Conservation (phyloP, 2,329 filamentous ascomycete species). For the Neofusicoccum kwambonambiense region DNA sequence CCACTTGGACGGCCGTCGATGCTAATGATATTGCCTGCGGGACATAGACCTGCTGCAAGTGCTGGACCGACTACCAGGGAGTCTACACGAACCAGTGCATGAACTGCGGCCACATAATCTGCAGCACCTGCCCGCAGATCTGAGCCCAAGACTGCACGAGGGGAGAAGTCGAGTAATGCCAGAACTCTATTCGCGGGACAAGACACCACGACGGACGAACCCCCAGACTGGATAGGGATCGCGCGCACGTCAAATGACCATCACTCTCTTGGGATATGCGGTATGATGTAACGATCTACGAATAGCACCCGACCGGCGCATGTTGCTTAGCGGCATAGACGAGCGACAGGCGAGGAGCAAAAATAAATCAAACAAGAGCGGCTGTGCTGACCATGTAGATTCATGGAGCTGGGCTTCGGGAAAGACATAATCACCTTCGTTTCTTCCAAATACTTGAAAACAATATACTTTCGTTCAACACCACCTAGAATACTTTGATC, state of each 20-base stretch:
- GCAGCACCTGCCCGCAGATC: background rate
- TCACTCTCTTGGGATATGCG: background rate
- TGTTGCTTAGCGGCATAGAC: background rate
- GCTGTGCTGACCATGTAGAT: background rate
- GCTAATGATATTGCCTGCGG: background rate
- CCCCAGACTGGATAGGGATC: background rate
- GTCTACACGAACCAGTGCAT: constrained; percentile 1
- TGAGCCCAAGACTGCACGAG: background rate
- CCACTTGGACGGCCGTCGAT: background rate
- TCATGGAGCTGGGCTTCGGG: background rate
- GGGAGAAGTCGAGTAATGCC: too few relatives aligned
- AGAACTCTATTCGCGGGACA: background rate
- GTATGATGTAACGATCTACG: constrained; percentile 1
- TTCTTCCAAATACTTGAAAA: background rate
- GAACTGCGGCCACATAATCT: background rate
- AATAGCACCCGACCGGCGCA: background rate
- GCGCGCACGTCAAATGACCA: background rate
- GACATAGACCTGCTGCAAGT: constrained; percentile 3
- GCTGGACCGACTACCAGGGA: constrained; percentile 7
- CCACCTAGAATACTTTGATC: background rate
- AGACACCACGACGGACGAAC: background rate
- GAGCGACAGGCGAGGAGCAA: background rate
- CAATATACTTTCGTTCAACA: background rate
- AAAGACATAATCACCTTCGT: background rate
- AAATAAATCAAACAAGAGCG: background rate